Conservation (phyloP, 225 moss, liverwort and hornwort genomes). For the Pseudisothecium myosuroides region DNA sequence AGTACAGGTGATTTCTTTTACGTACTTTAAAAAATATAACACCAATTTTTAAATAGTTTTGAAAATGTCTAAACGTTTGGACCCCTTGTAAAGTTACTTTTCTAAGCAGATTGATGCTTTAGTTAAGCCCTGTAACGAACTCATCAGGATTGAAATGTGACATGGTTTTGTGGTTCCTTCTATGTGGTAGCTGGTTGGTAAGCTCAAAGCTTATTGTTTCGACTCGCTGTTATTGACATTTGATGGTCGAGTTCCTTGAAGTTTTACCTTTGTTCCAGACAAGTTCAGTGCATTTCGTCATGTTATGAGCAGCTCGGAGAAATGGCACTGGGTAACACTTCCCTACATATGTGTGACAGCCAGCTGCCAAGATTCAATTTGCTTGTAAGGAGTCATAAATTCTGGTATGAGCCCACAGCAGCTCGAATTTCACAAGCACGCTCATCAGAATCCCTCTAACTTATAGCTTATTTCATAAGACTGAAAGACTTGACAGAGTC, state of each 20-base stretch:
- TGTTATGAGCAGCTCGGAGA: background rate
- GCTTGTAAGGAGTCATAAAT: background rate
- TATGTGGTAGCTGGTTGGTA: background rate
- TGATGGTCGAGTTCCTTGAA: background rate
- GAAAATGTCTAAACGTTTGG: background rate
- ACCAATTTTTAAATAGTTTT: background rate
- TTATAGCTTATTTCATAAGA: background rate
- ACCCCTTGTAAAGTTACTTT: background rate
- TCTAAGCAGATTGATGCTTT: background rate
- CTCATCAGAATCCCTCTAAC: background rate
- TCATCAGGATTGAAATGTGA: background rate
- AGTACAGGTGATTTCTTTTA: background rate
- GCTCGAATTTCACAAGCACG: background rate
- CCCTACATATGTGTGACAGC: too few relatives aligned
- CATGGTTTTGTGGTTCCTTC: background rate
- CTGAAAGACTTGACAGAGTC: background rate
- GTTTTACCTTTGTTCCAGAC: background rate
- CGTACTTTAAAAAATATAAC: background rate
- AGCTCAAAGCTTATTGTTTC: background rate
- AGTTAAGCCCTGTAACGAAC: background rate
- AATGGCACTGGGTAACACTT: background rate
- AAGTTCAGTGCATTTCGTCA: background rate
- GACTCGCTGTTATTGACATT: background rate
- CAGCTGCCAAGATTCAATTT: background rate
- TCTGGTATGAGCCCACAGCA: background rate